phyloP scores from a whole-genome alignment of 352 stramenopile genomes.

The Globisporangium rhizosaccharum region DNA sequence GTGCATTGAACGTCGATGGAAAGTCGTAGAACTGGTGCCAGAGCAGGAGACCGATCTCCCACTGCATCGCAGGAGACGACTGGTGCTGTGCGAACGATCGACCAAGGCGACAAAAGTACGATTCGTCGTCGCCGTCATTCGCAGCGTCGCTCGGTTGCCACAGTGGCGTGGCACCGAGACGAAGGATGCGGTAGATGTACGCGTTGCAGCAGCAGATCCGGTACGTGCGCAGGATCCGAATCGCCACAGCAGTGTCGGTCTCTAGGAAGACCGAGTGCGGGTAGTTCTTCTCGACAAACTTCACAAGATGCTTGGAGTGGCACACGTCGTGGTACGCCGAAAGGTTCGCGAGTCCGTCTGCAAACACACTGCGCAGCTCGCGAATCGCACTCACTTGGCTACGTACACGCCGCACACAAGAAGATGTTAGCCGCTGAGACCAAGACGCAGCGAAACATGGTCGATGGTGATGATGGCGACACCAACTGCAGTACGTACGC shows the following conservation, averaged over 20 bases:
- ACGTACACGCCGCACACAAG: neutral
- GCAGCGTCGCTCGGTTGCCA: constrained; percentile 4
- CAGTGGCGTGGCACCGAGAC: constrained; percentile 14
- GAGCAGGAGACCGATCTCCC: constrained; percentile 4
- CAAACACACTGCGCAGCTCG: constrained; percentile 1
- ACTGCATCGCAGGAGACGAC: neutral
- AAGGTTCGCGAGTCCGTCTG: neutral
- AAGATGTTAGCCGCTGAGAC: neutral
- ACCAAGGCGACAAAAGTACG: constrained; percentile 2
- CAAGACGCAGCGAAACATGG: too few species aligned
- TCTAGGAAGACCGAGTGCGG: constrained; percentile 1
- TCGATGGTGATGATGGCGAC: too few species aligned
- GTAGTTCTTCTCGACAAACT: neutral
- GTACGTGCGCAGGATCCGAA: constrained; percentile 13
- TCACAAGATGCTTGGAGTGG: neutral
- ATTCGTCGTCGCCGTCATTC: constrained; percentile 7
- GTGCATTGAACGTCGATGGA: neutral
- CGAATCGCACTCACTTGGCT: neutral
- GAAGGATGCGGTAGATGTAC: constrained; percentile 17
- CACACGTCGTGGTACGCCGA: neutral
- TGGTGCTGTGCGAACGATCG: constrained; percentile 4
- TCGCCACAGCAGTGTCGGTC: neutral
- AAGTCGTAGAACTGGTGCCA: constrained; percentile 4
- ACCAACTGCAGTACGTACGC: constrained; percentile 1
- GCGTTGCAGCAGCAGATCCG: constrained; percentile 17